Base-by-base conservation (phyloP, 306 rosid genomes). In the Prunus armeniaca region DNA sequence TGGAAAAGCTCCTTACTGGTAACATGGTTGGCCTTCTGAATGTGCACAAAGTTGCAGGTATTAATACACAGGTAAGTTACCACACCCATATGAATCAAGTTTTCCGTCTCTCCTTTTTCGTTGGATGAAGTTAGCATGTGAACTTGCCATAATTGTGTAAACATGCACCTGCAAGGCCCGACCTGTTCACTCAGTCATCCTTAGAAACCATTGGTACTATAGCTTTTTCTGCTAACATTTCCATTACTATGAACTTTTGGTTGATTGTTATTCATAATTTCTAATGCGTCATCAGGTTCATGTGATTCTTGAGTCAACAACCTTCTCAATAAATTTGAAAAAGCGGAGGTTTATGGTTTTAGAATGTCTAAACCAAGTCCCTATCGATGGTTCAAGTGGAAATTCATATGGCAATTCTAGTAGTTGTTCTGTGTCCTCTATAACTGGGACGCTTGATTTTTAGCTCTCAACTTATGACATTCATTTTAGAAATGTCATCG, bases 321-420 rank as follows among this genome's bases (percentile, higher is more conserved):
- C 96, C 27, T 89, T 84, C 88, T 90, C 98, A 66, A 86, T 89
- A 74, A 92, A 92, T 87, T 79, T 94, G 83, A 91, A 85, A 76
- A 94, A 82, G 84, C 75, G 93, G 73, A 88, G 97, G 77, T 91
- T 72, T 79, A 75, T 94, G 85, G 88, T 86, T 76, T 86, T 94
- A 68, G 98, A 94, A 77, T 89, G 97, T 82, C 89, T 91, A 52
- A 94, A 94, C 72, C 98, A 94, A 83, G 98, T 96, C 24, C 96
- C 92, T 27, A 76, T 90, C 32, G 95, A 94, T 15, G 92, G 89
- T 67, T 85, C 96, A 65, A 84, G 84, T 57, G 96, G 97, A 60
- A 87, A 72, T 85, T 94, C 98, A 0, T 92, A 94, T 73, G 87
- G 88, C 86, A 86, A 86, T 20, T 87, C 93, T 74, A 79, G 89